Evolutionary conservation across 345 rosid species (phyloP), one percentile per base, ranked within the genome.

Genomic region (Eucalyptus tenuipes): DNA sequence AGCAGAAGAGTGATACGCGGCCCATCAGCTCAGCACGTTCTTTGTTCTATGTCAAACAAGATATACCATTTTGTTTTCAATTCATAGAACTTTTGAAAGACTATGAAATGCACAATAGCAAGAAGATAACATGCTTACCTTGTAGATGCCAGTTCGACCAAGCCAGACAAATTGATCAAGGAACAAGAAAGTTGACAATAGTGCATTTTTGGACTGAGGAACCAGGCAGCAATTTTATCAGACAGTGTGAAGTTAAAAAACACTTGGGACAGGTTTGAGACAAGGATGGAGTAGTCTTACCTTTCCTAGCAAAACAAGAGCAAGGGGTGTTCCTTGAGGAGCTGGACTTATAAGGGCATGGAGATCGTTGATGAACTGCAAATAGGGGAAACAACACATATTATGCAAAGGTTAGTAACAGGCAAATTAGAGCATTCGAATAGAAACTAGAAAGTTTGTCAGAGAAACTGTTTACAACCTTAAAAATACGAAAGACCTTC

Each of bases 121-220:
- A 85, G 49, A 5, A 61, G 57, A 88, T 85, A 87, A 59, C 79
- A 31, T 22, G 55, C 92, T 84, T 87, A 95, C 99, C 99, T 98
- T 96, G 89, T 96, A 96, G 88, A 98, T 94, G 87, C 99, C 99
- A 61, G 96, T 85, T 95, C 99, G 94, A 89, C 99, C 94, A 86
- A 98, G 99, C 99, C 99, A 97, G 88, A 96, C 97, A 55, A 98
- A 88, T 97, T 98, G 99, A 94, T 98, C 99, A 87, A 98, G 98
- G 90, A 98, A 98, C 90, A 96, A 93, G 96, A 96, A 98, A 87
- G 97, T 94, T 55, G 98, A 98, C 92, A 96, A 68, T 53, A 97
- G 88, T 0, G 99, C 99, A 94, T 98, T 95, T 91, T 96, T 97
- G 37, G 98, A 96, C 99, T 98, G 96, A 55, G 61, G 87, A 92